Evolutionary conservation across 1,139 yeast genomes (phyloP).

Genomic region (Candida dubliniensis): DNA sequence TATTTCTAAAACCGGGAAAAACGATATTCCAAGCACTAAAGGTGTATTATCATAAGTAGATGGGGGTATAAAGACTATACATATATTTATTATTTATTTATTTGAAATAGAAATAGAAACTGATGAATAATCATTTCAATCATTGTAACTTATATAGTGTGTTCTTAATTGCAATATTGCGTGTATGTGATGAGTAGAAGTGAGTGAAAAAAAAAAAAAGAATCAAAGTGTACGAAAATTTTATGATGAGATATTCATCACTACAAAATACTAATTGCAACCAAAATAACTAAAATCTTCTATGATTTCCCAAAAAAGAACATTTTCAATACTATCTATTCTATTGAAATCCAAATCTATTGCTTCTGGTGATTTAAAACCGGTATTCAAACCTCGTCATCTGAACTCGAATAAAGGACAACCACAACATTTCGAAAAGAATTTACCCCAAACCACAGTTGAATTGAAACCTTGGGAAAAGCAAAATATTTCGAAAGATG

Average conservation of each 20-base stretch:
- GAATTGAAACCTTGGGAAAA: conserved; percentile 40
- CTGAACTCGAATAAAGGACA: conserved; percentile 14
- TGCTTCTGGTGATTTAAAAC: conserved; percentile 10
- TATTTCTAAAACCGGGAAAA: conserved; percentile 73
- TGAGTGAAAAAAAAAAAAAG: neutral
- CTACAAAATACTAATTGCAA: neutral
- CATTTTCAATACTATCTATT: neutral
- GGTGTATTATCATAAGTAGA: conserved; percentile 70
- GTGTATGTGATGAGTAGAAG: neutral
- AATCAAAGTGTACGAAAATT: neutral
- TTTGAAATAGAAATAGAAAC: neutral
- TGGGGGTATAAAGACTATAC: neutral
- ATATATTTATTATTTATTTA: neutral
- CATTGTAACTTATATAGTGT: neutral
- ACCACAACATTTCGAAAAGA: conserved; percentile 15
- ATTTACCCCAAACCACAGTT: conserved; percentile 9
- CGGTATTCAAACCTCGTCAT: conserved; percentile 21
- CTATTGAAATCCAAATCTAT: neutral
- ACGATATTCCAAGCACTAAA: conserved; percentile 94
- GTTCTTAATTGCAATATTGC: too few relatives aligned
- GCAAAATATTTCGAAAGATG: conserved; percentile 39
- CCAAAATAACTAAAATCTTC: neutral
- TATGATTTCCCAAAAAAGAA: conserved; percentile 2
- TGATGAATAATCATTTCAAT: neutral
- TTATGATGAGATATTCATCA: too few relatives aligned